Percentiles rank a stretch among this genome's conserved stretches.
Conservation (phyloP, 805 yeast species). For the Danielia oregonensis region DNA sequence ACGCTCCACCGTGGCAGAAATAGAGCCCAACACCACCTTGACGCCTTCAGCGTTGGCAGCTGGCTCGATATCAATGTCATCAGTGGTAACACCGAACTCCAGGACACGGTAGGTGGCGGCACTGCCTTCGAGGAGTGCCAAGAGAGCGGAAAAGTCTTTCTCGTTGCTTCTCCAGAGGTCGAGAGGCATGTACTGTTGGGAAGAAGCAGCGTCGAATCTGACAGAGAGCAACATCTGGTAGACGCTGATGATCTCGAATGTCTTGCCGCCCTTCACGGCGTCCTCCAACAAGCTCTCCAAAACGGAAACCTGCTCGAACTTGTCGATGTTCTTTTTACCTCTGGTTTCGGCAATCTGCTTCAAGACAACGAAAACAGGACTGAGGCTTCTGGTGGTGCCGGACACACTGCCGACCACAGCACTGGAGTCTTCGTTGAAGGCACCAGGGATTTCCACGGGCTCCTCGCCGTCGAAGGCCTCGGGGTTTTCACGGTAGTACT, state of each 20-base stretch:
- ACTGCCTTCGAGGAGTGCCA: conserved; percentile 66
- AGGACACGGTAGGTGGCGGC: conserved; percentile 57
- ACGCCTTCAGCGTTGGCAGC: conserved; percentile 60
- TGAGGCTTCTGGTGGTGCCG: conserved; percentile 33
- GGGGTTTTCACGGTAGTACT: conserved; percentile 62
- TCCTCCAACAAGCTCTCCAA: conserved; percentile 58
- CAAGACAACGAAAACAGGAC: conserved; percentile 66
- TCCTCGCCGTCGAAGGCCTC: conserved; percentile 65
- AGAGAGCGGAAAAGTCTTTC: conserved; percentile 56
- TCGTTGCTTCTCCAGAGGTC: conserved; percentile 76
- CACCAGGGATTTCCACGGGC: conserved; percentile 35
- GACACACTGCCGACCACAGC: conserved; percentile 28
- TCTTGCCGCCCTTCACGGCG: conserved; percentile 23
- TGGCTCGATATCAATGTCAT: conserved; percentile 69
- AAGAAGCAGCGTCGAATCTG: conserved; percentile 76
- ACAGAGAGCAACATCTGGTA: conserved; percentile 81
- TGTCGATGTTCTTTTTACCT: conserved; percentile 93
- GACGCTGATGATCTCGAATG: conserved; percentile 76
- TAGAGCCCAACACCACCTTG: conserved; percentile 74
- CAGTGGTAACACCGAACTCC: conserved; percentile 68
- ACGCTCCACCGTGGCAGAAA: conserved; percentile 85
- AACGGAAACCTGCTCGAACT: conserved; percentile 66
- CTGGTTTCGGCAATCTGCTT: conserved; percentile 78
- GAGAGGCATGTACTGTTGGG: conserved; percentile 67
- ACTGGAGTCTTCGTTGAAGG: conserved; percentile 26